phyloP scores from a whole-genome alignment of 2,329 filamentous ascomycete species.

The Lasiodiplodia sp. region DNA sequence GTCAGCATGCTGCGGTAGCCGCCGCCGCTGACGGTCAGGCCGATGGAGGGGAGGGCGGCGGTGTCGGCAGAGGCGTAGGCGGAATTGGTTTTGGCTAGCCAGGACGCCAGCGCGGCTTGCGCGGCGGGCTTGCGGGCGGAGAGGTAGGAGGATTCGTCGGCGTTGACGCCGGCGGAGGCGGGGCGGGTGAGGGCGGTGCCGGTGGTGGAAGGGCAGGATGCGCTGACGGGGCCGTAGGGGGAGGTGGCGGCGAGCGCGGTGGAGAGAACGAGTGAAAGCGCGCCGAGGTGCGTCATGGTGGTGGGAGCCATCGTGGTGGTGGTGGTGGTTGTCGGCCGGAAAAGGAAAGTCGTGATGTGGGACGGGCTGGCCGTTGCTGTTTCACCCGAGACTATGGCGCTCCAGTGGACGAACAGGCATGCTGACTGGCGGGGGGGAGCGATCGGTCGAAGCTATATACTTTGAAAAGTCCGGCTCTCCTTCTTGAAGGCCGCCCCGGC shows the following conservation, averaged over 20 bases:
- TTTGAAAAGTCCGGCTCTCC: not conserved
- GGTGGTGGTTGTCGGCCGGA: too few relatives aligned
- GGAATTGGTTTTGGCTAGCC: conserved; percentile 43
- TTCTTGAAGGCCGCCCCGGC: not conserved
- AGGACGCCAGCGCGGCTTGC: conserved; percentile 47
- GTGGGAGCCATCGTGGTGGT: conserved; percentile 5
- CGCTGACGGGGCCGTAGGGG: conserved; percentile 46
- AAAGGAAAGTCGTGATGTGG: not conserved
- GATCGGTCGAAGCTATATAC: not conserved
- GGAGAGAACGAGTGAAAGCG: conserved; percentile 15
- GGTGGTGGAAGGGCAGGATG: conserved; percentile 48
- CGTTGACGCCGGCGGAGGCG: conserved; percentile 44
- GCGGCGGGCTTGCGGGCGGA: conserved; percentile 49
- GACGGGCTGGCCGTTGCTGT: not conserved
- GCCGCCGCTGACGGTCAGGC: conserved; percentile 47
- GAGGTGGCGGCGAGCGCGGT: conserved; percentile 29
- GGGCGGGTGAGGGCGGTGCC: conserved; percentile 45
- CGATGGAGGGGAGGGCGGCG: conserved; percentile 50
- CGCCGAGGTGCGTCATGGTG: conserved; percentile 4
- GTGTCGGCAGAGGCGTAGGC: conserved; percentile 47
- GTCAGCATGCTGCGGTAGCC: conserved; percentile 52
- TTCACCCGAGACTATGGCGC: too few relatives aligned
- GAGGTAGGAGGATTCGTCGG: conserved; percentile 50
- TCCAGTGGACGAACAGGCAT: not conserved
- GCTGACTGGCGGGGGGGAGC: not conserved